phyloP scores from a whole-genome alignment of 176 grass and related monocot species.

The Zizania latifolia region DNA sequence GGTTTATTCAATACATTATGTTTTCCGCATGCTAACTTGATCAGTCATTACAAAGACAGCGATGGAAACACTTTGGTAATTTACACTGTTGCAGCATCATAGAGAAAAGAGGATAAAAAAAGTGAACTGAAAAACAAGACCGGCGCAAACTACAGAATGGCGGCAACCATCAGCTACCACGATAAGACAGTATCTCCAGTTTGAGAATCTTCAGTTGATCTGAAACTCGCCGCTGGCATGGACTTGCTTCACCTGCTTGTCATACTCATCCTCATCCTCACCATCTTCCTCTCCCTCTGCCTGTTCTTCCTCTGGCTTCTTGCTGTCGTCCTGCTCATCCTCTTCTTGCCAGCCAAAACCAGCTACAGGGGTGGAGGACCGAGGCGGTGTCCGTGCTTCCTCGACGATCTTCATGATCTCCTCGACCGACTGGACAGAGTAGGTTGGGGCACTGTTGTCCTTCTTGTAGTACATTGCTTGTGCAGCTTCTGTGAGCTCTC shows the following conservation, averaged over 20 bases:
- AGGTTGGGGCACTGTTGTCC: constrained; percentile 45
- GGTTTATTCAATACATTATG: constrained; percentile 57
- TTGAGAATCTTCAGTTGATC: constrained; percentile 33
- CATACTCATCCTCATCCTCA: constrained; percentile 64
- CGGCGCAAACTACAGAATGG: constrained; percentile 7
- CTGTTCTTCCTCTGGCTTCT: constrained; percentile 52
- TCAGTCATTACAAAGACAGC: constrained; percentile 30
- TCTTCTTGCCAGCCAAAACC: constrained; percentile 61
- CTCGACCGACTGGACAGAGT: constrained; percentile 63
- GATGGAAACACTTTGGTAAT: constrained; percentile 40
- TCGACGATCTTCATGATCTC: constrained; percentile 84
- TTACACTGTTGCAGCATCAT: constrained; percentile 46
- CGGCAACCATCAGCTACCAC: constrained; percentile 14
- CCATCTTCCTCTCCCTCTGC: too few relatives aligned
- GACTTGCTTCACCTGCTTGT: constrained; percentile 68
- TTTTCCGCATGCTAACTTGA: constrained; percentile 35
- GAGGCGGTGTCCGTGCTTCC: constrained; percentile 46
- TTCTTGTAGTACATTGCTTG: constrained; percentile 84
- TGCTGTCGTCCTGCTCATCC: constrained; percentile 58
- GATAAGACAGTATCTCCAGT: constrained; percentile 12
- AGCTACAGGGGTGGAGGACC: constrained; percentile 39
- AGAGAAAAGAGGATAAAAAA: constrained; percentile 30
- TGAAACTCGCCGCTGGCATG: constrained; percentile 61
- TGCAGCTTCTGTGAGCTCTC: constrained; percentile 58
- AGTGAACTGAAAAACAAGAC: constrained; percentile 20